Evolutionary conservation across 805 yeast species (phyloP).

Genomic region (Pichia phayaonensis): DNA sequence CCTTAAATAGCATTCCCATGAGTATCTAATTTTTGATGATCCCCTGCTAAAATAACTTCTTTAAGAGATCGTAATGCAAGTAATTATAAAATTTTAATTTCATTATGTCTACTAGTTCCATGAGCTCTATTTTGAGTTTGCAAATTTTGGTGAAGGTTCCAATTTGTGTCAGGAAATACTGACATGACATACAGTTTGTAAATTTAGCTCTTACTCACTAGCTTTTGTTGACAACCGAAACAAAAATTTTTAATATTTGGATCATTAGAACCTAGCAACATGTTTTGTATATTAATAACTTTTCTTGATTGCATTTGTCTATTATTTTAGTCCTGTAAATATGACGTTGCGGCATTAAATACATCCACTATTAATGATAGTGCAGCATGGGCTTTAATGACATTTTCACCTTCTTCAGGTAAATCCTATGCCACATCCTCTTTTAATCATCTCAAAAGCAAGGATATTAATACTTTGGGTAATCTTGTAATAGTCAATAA

Average conservation of each 20-base stretch:
- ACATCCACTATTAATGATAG: conserved; percentile 60
- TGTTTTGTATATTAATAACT: conserved; percentile 69
- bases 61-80: conserved; percentile 79
- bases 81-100: conserved; percentile 72
- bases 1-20: conserved; percentile 89
- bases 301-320: conserved; percentile 81
- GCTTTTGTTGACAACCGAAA: conserved; percentile 76
- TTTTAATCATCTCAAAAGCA: conserved; percentile 73
- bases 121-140: conserved; percentile 90
- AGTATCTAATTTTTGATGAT: conserved; percentile 74
- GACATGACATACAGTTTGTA: conserved; percentile 84
- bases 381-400: conserved; percentile 61
- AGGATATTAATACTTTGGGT: conserved; percentile 80
- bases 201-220: conserved; percentile 80
- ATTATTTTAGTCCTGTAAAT: conserved; percentile 71
- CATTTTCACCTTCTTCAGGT: conserved; percentile 79
- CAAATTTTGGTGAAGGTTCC: conserved; percentile 90
- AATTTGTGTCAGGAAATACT: conserved; percentile 81
- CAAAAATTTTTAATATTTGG: conserved; percentile 72
- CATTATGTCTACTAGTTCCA: conserved; percentile 84
- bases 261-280: conserved; percentile 68
- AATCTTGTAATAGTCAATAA: conserved; percentile 79
- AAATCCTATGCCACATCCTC: conserved; percentile 82
- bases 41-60: conserved; percentile 75
- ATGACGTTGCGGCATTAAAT: conserved; percentile 52